A percentile compares a stretch with the other conserved stretches of the same genome.
phyloP scores from a whole-genome alignment of 441 rosid species.

The Erysimum cheiri region DNA sequence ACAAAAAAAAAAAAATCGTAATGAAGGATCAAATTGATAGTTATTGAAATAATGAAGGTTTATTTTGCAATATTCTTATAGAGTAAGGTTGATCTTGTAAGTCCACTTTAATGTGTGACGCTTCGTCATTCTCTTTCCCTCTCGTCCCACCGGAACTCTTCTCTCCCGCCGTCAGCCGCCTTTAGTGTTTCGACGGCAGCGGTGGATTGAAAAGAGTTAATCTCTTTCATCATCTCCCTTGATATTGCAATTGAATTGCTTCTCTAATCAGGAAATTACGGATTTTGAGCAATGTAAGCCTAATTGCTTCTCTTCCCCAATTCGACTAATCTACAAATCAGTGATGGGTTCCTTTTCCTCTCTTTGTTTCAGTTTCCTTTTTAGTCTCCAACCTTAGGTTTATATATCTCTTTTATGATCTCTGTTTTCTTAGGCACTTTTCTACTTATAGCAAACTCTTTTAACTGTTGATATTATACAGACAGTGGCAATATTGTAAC shows the following conservation, averaged over 20 bases:
- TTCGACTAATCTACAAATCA: too few relatives aligned
- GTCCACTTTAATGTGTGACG: neutral
- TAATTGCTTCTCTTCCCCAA: too few relatives aligned
- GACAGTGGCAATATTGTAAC: too few relatives aligned
- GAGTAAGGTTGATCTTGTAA: neutral
- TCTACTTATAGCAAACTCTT: too few relatives aligned
- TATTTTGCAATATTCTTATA: neutral
- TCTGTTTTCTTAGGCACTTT: neutral
- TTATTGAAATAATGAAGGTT: neutral
- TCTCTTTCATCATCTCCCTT: neutral
- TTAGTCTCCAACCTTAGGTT: neutral
- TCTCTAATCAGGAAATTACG: too few relatives aligned
- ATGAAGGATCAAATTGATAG: neutral
- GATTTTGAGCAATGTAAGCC: too few relatives aligned
- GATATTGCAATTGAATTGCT: too few relatives aligned
- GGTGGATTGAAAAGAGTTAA: neutral
- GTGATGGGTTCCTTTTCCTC: too few relatives aligned
- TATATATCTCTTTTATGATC: neutral
- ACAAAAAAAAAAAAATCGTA: neutral
- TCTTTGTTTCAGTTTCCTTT: too few relatives aligned
- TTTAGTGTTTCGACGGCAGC: too few relatives aligned
- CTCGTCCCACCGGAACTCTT: too few relatives aligned
- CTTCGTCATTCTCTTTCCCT: neutral
- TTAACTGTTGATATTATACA: too few relatives aligned
- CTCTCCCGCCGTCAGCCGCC: neutral